phyloP scores from a whole-genome alignment of 495 filamentous ascomycete species.

The Neurospora pannonica region DNA sequence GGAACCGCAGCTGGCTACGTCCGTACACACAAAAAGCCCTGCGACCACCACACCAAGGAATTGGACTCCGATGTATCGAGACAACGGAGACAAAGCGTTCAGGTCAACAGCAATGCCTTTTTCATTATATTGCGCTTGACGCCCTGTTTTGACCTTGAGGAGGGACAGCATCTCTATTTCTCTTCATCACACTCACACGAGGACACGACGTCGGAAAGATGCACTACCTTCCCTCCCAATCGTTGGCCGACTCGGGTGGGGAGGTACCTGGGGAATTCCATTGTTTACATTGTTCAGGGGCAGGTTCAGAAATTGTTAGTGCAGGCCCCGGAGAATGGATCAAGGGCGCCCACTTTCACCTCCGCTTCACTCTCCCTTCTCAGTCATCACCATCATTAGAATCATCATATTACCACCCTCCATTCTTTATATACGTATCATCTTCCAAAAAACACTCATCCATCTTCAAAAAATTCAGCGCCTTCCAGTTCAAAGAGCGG shows the following conservation, averaged over 20 bases:
- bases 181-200: not conserved
- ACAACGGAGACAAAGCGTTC: not conserved
- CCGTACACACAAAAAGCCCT: not conserved
- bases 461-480: not conserved
- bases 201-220: not conserved
- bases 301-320: not conserved
- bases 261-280: not conserved
- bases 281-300: not conserved
- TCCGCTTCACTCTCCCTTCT: not conserved
- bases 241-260: not conserved
- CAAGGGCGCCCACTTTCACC: not conserved
- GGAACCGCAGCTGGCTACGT: not conserved
- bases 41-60: not conserved
- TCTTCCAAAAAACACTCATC: not conserved
- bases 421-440: no score
- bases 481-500: not conserved
- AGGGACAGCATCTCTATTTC: not conserved
- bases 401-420: no score
- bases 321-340: not conserved
- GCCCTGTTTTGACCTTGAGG: not conserved
- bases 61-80: not conserved
- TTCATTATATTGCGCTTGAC: not conserved
- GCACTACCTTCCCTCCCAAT: not conserved
- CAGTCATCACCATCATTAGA: not conserved
- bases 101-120: not conserved